Base-by-base conservation (phyloP, 2,329 filamentous ascomycete genomes). In the Aspergillus sp. region DNA sequence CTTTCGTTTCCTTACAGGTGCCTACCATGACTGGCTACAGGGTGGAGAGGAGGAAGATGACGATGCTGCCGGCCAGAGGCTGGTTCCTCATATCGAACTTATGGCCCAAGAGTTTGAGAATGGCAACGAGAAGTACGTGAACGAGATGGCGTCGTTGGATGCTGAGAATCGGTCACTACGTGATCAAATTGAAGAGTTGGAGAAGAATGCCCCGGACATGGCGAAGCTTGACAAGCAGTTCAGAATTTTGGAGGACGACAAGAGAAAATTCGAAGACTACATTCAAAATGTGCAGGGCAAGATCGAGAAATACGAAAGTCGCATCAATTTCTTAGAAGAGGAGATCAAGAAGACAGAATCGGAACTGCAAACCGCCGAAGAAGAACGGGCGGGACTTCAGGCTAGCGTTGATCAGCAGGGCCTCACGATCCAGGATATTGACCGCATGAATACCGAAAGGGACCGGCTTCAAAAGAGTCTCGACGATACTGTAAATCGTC, bases 341-440 rank as follows among this genome's bases (percentile, higher is more conserved):
- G 92, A 96, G 72, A 86, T 96, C 30, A 86, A 90, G 51, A 93
- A 93, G 71, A 84, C 91, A 20, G 80, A 88, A 53, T 78, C 82
- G 8, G 92, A 96, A 67, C 79, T 96, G 34, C 83, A 85, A 57
- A 89, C 91, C 66, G 89, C 89, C 0, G 93, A 98, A 63, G 87
- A 89, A 15, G 95, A 99, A 73, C 86, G 91, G 60, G 79, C 85
- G 42, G 83, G 83, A 30, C 82, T 99, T 9, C 93, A 98, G 72
- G 87, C 89, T 58, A 87, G 89, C 30, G 92, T 99, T 26, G 95
- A 98, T 74, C 88, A 89, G 65, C 91, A 96, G 71, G 95, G 95
- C 2, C 93, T 99, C 72, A 96, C 92, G 68, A 96, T 97, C 77
- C 90, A 95, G 77, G 95, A 99, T 83, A 98, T 99, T 71, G 95